A percentile compares a stretch with the other conserved stretches of the same genome.
These are phyloP conservation scores for Solioccasus polychromus DNA, from an alignment of 768 basidiomycete genomes.

Conservation along the genomic window DNA sequence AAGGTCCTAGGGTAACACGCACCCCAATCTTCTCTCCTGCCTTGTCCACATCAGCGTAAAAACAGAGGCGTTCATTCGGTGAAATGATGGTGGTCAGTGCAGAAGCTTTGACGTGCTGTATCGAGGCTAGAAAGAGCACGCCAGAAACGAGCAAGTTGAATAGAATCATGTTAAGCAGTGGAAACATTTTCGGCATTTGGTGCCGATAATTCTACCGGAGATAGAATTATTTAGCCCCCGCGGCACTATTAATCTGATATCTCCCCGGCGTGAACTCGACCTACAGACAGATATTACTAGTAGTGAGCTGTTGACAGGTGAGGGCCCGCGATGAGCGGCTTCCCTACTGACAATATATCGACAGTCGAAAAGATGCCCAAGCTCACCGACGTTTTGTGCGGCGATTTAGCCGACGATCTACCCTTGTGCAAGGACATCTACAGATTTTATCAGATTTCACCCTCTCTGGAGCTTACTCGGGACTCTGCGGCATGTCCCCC, in stretches of 20 bases:
- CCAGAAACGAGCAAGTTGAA: conserved; percentile 18
- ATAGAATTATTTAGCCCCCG: conserved; percentile 12
- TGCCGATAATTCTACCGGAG: conserved; percentile 24
- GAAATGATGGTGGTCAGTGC: conserved; percentile 78
- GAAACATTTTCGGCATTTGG: conserved; percentile 17
- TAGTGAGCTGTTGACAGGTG: conserved; percentile 17
- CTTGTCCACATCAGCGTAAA: conserved; percentile 96
- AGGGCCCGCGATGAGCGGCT: not conserved
- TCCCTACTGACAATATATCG: not conserved
- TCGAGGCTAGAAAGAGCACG: conserved; percentile 28
- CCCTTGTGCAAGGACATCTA: conserved; percentile 5
- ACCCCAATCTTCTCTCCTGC: conserved; percentile 89
- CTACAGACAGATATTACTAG: not conserved
- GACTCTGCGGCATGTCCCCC: conserved; percentile 2
- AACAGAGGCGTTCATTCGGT: conserved; percentile 84
- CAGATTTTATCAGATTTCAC: conserved; percentile 6
- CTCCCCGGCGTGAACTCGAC: too few relatives aligned
- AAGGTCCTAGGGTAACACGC: conserved; percentile 30
- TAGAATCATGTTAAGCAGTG: conserved; percentile 18
- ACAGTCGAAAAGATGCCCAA: conserved; percentile 1
- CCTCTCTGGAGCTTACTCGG: not conserved
- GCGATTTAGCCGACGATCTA: conserved; percentile 10
- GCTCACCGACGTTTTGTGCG: conserved; percentile 1
- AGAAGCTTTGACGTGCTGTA: conserved; percentile 45
- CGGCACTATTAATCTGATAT: not conserved